A percentile compares a stretch with the other conserved stretches of the same genome.
Conservation (phyloP, 306 rosid genomes). For the Vicia villosa region DNA sequence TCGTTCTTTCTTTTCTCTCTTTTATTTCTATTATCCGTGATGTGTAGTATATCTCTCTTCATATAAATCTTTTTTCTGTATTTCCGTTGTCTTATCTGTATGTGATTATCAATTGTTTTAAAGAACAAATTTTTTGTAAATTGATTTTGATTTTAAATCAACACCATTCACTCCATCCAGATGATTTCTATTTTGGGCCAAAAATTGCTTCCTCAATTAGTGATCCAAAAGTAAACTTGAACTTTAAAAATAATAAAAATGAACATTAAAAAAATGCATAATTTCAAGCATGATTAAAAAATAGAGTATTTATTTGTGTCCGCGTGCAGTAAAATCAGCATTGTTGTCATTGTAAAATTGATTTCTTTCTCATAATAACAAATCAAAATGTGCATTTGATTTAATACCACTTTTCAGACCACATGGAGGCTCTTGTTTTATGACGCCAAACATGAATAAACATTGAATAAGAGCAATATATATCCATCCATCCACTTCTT, state of each 20-base stretch:
- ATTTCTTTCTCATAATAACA: too few species aligned
- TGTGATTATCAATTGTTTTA: too few species aligned
- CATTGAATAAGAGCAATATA: too few species aligned
- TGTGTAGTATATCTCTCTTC: too few species aligned
- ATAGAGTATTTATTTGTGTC: not conserved
- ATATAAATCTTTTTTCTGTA: too few species aligned
- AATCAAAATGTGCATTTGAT: not conserved
- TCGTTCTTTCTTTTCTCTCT: too few species aligned
- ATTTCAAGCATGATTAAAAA: not conserved
- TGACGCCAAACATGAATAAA: too few species aligned
- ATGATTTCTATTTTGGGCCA: not conserved
- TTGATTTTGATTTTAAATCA: too few species aligned
- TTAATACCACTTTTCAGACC: not conserved
- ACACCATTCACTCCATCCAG: too few species aligned
- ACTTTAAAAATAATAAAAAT: not conserved
- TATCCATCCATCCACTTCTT: not conserved
- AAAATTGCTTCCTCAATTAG: not conserved
- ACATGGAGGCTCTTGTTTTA: not conserved
- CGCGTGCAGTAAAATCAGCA: not conserved
- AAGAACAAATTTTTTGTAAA: too few species aligned
- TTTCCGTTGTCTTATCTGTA: too few species aligned
- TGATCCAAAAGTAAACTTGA: not conserved
- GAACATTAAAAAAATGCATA: not conserved
- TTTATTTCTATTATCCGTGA: too few species aligned
- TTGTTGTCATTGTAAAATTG: not conserved